Percentiles rank a stretch among this genome's conserved stretches.
These are phyloP conservation scores for Xylaria hypoxylon DNA, from an alignment of 2,329 filamentous ascomycete genomes.

Conservation along the genomic window DNA sequence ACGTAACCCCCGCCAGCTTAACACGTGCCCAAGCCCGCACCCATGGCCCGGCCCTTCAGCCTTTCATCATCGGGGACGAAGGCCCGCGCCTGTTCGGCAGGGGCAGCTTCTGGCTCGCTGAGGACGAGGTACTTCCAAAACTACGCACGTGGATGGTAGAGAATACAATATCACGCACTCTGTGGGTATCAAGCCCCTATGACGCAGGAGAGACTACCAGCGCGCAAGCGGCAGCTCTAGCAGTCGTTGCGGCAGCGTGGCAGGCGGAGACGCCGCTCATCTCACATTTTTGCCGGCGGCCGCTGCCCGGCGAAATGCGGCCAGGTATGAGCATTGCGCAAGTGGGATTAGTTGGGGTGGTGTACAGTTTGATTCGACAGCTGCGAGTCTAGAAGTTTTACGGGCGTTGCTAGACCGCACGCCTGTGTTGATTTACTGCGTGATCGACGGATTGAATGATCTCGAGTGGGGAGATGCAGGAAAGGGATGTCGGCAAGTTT, in stretches of 20 bases:
- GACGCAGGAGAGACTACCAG: constrained; percentile 31
- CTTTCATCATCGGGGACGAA: constrained; percentile 34
- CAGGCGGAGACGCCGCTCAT: constrained; percentile 37
- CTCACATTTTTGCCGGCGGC: constrained; percentile 37
- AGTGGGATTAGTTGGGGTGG: constrained; percentile 31
- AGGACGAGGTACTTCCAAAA: constrained; percentile 34
- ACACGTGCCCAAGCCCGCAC: constrained; percentile 27
- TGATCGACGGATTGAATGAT: constrained; percentile 32
- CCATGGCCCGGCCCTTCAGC: constrained; percentile 10
- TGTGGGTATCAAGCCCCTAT: constrained; percentile 40
- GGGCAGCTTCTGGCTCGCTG: constrained; percentile 30
- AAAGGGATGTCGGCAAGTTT: constrained; percentile 27
- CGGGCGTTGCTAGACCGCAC: constrained; percentile 25
- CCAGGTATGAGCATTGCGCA: constrained; percentile 28
- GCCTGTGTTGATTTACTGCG: constrained; percentile 29
- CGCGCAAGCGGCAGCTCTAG: constrained; percentile 32
- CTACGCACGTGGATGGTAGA: constrained; percentile 32
- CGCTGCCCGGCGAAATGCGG: constrained; percentile 9
- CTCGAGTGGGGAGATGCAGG: constrained; percentile 32
- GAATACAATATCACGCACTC: constrained; percentile 5
- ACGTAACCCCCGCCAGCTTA: constrained; percentile 3
- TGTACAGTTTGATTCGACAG: constrained; percentile 35
- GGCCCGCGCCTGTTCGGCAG: constrained; percentile 20
- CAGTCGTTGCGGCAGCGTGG: constrained; percentile 24
- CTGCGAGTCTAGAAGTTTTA: constrained; percentile 24